Percentiles rank a stretch among this genome's conserved stretches.
These are phyloP conservation scores for Pleoardoris graminearum DNA, from an alignment of 2,329 filamentous ascomycete species.

Conservation along the genomic window DNA sequence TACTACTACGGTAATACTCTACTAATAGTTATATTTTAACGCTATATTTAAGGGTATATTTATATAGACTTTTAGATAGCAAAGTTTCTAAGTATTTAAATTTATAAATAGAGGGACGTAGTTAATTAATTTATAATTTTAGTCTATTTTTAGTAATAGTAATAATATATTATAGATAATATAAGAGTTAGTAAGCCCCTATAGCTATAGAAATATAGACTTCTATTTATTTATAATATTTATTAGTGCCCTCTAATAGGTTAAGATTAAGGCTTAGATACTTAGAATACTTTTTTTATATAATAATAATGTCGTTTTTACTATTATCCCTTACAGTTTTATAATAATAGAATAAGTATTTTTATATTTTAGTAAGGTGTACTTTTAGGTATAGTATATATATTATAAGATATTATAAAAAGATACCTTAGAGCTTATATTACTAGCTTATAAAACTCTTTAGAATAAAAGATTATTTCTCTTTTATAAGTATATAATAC, in stretches of 20 bases:
- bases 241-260: constrained; percentile 12
- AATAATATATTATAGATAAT: constrained; percentile 11
- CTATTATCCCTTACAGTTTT: too few relatives aligned
- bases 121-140: constrained; percentile 13
- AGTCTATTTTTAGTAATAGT: constrained; percentile 12
- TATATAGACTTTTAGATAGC: constrained; percentile 10
- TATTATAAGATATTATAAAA: too few relatives aligned
- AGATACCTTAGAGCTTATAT: too few relatives aligned
- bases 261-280: constrained; percentile 13
- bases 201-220: constrained; percentile 13
- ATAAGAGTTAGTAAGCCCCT: too few relatives aligned
- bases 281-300: constrained; percentile 10
- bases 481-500: too few relatives aligned
- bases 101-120: constrained; percentile 10
- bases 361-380: too few relatives aligned
- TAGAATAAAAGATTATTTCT: too few relatives aligned
- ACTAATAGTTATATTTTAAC: constrained; percentile 11
- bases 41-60: constrained; percentile 14
- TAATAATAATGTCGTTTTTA: too few relatives aligned
- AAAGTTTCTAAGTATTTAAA: constrained; percentile 8
- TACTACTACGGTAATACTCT: constrained; percentile 10
- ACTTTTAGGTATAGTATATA: too few relatives aligned
- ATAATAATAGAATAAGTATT: too few relatives aligned
- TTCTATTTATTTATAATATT: constrained; percentile 7
- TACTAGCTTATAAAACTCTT: too few relatives aligned